Evolutionary conservation across 345 rosid species (phyloP), one percentile per base, ranked within the genome.

Genomic region (Moricandia arvensis): DNA sequence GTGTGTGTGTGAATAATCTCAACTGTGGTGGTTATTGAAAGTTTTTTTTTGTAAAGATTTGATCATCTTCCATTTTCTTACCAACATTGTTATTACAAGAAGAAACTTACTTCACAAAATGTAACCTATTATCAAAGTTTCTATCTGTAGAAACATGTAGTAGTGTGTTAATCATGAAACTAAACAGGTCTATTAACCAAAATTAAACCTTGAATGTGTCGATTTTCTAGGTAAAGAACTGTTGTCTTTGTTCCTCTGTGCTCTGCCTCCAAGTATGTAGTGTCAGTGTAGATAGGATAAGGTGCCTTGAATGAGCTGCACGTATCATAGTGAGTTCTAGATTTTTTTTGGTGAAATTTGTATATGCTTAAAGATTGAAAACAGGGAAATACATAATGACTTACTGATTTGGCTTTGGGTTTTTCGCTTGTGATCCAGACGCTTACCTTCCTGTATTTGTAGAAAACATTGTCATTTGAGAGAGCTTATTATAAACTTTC

Each of bases 121-220:
- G 43, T 61, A 35, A 67, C 38, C 35, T 66, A 18, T 55, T 55
- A 63, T 27, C 45, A 49, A 38, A 71, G 37, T 63, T 60, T 61
- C 24, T 78, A 16, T 60, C 58, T 10, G 66, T 43, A 47, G 30
- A 64, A 41, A 59, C 66, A 57, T 64, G 60, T 74, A 41, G 70
- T 53, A 59, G 47, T 67, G 53, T 62, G 43, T 41, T 63, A 38
- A 63, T 31, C 65, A 69, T 72, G 72, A 6, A 68, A 71, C 68
- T 58, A 45, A 75, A 49, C 41, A 72, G 73, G 80, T 67, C 57
- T 24, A 12, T 66, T 67, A 69, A 38, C 65, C 69, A 66, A 45
- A 53, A 78, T n/a, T n/a, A 34, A 79, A 94, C 98, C 97, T 91
- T 91, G 77, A 82, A 82, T 4, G 89, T 76, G 83, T 76, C 98